A percentile compares a stretch with the other conserved stretches of the same genome.
Evolutionary conservation across 495 filamentous ascomycete species (phyloP).

Genomic region (Aspergillus panamensis): DNA sequence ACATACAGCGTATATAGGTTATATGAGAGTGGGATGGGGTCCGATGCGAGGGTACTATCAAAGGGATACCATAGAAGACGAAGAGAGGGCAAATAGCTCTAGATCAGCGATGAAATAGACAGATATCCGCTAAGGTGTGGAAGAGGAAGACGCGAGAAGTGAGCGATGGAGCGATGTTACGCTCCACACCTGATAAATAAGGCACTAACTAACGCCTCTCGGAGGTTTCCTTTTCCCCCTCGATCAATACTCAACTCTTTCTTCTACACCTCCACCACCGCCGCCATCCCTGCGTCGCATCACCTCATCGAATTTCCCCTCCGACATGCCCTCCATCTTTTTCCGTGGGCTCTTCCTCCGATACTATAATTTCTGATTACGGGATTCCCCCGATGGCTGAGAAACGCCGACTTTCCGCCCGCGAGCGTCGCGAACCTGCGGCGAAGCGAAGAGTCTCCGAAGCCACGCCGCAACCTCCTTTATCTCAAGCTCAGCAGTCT

Average conservation of each 20-base stretch:
- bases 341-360: not conserved
- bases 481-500: conserved; percentile 22
- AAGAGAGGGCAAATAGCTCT: too few species aligned
- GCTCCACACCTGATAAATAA: not conserved
- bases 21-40: too few species aligned
- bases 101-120: too few species aligned
- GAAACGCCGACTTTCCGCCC: conserved; percentile 44
- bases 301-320: not conserved
- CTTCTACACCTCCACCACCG: conserved; percentile 3
- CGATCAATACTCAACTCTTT: too few species aligned
- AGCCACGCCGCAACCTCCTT: conserved; percentile 32
- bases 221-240: conserved; percentile 1
- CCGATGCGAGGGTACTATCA: too few species aligned
- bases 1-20: too few species aligned
- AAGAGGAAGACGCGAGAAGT: conserved; percentile 1
- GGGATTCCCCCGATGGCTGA: conserved; percentile 36
- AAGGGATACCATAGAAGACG: too few species aligned
- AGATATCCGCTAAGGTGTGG: too few species aligned
- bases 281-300: conserved; percentile 10
- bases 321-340: conserved; percentile 13
- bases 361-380: conserved; percentile 5
- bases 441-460: conserved; percentile 47
- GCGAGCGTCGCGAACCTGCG: conserved; percentile 47
- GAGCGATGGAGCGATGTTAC: not conserved
- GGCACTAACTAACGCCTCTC: not conserved